phyloP scores from a whole-genome alignment of 306 rosid species.

The Rubus idaeus region DNA sequence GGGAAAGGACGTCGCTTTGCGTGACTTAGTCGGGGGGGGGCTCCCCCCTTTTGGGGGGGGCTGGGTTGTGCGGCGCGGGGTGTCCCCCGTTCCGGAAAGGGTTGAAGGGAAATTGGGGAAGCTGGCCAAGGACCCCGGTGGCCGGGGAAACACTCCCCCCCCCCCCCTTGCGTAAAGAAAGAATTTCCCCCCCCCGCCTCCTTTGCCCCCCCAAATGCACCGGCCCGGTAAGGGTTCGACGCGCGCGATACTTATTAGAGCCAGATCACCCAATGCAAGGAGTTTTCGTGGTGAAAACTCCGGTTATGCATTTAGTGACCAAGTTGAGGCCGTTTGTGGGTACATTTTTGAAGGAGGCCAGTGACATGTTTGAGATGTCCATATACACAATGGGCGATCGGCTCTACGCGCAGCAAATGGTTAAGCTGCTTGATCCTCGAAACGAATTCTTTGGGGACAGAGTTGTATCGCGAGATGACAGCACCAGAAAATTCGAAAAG shows the following conservation, averaged over 20 bases:
- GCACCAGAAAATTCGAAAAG: constrained; percentile 77
- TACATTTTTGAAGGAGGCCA: constrained; percentile 71
- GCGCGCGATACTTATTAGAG: neutral
- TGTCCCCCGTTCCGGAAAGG: no score
- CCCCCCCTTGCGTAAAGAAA: no score
- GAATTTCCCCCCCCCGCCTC: no score
- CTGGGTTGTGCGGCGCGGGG: no score
- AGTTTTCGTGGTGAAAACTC: neutral
- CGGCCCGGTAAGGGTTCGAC: no score
- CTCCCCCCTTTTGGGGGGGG: no score
- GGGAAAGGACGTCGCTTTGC: no score
- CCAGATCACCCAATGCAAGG: neutral
- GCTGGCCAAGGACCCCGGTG: no score
- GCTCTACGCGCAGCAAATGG: constrained; percentile 79
- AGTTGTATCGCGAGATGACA: constrained; percentile 88
- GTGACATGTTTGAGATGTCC: constrained; percentile 73
- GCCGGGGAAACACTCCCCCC: no score
- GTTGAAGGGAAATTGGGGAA: no score
- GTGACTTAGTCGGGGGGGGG: no score
- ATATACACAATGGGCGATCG: constrained; percentile 93
- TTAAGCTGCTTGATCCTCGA: constrained; percentile 73
- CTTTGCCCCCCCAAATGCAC: no score
- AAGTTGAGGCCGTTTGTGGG: constrained; percentile 88
- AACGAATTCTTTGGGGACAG: constrained; percentile 54
- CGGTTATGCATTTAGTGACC: constrained; percentile 72